Percentiles rank a stretch among this genome's conserved stretches.
Conservation (phyloP, 768 basidiomycete genomes). For the Coprinellus micaceus region DNA sequence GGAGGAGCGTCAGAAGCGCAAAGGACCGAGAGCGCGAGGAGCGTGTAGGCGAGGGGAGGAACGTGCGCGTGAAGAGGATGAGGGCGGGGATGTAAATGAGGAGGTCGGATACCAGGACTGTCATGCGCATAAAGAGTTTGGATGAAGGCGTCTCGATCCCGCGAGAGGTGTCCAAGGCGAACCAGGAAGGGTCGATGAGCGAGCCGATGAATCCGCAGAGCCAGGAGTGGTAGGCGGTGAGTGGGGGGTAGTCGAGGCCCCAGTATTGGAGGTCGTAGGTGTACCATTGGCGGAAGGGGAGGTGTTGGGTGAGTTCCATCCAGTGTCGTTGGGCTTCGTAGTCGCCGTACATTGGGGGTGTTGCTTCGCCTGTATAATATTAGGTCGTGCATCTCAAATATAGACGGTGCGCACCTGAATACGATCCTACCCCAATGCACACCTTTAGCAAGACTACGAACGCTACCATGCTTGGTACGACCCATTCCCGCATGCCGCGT, state of each 20-base stretch:
- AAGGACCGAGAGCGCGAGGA: no score
- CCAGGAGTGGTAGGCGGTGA: constrained; percentile 90
- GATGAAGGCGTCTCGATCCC: constrained; percentile 65
- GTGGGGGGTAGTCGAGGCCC: constrained; percentile 93
- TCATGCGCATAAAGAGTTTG: constrained; percentile 77
- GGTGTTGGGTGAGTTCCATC: constrained; percentile 86
- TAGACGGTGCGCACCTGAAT: constrained; percentile 87
- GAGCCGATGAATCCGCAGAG: constrained; percentile 60
- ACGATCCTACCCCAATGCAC: constrained; percentile 69
- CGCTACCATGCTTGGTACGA: constrained; percentile 54
- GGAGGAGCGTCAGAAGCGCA: constrained; percentile 65
- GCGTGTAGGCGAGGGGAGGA: no score
- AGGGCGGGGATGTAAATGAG: constrained; percentile 76
- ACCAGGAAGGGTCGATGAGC: constrained; percentile 57
- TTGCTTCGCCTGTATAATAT: constrained; percentile 48
- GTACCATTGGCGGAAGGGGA: constrained; percentile 81
- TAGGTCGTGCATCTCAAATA: not conserved
- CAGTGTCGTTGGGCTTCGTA: constrained; percentile 94
- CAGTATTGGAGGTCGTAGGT: constrained; percentile 85
- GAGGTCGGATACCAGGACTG: constrained; percentile 65
- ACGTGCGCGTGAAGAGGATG: constrained; percentile 63
- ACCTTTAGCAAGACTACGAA: constrained; percentile 59
- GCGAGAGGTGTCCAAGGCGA: constrained; percentile 64
- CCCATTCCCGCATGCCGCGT: constrained; percentile 53
- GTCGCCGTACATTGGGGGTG: constrained; percentile 86